Evolutionary conservation across 2,329 filamentous ascomycete genomes (phyloP), one percentile per base, ranked within the genome.

Genomic region (Cytospora paraplurivora): DNA sequence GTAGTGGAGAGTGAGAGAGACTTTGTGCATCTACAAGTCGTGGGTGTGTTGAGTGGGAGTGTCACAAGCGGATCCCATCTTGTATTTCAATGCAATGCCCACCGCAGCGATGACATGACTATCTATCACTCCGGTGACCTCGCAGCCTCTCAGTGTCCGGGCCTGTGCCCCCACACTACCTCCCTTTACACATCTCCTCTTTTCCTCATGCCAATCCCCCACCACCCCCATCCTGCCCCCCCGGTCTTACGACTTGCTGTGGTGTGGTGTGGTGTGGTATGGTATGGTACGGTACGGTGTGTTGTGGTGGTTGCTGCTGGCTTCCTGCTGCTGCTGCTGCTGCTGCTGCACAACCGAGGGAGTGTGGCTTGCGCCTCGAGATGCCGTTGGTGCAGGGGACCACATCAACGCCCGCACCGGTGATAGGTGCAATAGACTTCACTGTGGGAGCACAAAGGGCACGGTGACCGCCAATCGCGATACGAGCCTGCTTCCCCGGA

Each of bases 301-400:
- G 19, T n/a, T 10, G 17, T 47, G 19, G 7, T 13, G 15, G 7
- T 21, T 44, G 4, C 41, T 44, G 41, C 41, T 44, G 1, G 17
- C 17, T 44, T 17, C 17, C 8, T n/a, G 27, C 27, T 19, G 41
- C 41, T 44, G 10, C 41, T n/a, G 1, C 34, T 50, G 17, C 12
- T 52, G 56, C 34, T 33, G 7, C 47, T 37, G 51, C 47, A 52
- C 34, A 52, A 47, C 54, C 13, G 13, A 38, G n/a, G 32, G 5
- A 33, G 19, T 56, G 54, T 56, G 54, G 56, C 56, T 37, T 59
- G 35, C 44, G 47, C 19, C 44, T 47, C 44, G n/a, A 47, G 44
- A 21, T 47, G 44, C 44, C n/a, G 41, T 47, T 47, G 17, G n/a
- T 19, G n/a, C 44, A 47, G 44, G 44, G 44, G 44, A 19, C 12